Base-by-base conservation (phyloP, 2,329 filamentous ascomycete genomes). In the Colletotrichum sp. region DNA sequence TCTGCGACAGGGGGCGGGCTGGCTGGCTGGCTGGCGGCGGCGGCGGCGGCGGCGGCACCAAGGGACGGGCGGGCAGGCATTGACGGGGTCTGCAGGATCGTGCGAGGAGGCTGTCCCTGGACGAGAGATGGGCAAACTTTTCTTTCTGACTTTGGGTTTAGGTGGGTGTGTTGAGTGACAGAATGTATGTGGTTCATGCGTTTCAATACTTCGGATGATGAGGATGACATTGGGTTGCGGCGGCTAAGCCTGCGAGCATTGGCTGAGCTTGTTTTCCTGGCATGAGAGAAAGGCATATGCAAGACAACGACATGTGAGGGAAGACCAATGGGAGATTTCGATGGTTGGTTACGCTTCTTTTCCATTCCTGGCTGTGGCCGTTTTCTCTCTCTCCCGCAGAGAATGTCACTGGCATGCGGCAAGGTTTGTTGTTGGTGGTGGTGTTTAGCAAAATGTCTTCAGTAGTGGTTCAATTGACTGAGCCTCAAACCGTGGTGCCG, bases 401-500 rank as follows among this genome's bases (percentile, higher is more conserved):
- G n/a, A 30, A 60, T 30, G 57, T 30, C 28, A 61, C 59, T 61
- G 59, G 59, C 9, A 61, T 13, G 19, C 27, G 19, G 30, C 12
- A 28, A 19, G 28, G 59, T 32, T 16, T n/a, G 28, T 13, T n/a
- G 59, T 61, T 34, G 30, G 28, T 32, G 59, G 27, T 61, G 27
- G 27, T 61, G 55, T 39, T 48, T 72, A 39, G 30, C 64, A 72
- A 28, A 25, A 36, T 39, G 30, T 59, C 39, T 59, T 36, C 25
- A 8, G 12, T 64, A 25, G 57, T 68, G 73, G 70, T 73, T 68
- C 64, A 73, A 60, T 22, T 65, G 70, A 66, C 71, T 60, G 74
- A 75, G 74, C 74, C 74, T 76, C 71, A 76, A 75, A 71, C 66
- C 66, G 67, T 76, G 63, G 55, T 76, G 57, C 48, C 55, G 71